These are phyloP conservation scores for Tricholoma matsutake DNA, from an alignment of 768 basidiomycete genomes.

Conservation along the genomic window DNA sequence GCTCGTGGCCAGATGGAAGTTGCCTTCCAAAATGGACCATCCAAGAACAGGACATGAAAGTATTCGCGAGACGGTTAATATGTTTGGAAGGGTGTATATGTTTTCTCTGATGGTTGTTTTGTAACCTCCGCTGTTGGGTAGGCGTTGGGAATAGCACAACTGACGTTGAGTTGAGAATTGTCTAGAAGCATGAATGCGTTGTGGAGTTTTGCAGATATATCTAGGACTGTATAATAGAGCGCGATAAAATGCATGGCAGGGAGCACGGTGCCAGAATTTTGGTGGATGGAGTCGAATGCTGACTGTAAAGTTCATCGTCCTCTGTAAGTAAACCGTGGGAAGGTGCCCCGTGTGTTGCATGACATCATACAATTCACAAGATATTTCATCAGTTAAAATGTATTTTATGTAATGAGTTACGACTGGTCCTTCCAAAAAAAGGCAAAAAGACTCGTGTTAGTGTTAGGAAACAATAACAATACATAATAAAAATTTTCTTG, in stretches of 20 bases:
- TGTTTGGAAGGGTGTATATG: slow-evolving; percentile 92
- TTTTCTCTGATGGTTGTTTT: slow-evolving; percentile 63
- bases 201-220: background rate
- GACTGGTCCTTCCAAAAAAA: too few species aligned
- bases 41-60: slow-evolving; percentile 88
- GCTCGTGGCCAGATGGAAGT: slow-evolving; percentile 78
- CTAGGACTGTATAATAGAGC: background rate
- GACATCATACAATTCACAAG: too few species aligned
- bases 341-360: too few species aligned
- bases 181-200: slow-evolving; percentile 14
- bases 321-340: background rate
- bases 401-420: too few species aligned
- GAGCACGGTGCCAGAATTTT: slow-evolving; percentile 6
- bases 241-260: background rate
- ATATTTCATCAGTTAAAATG: too few species aligned
- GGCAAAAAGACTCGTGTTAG: too few species aligned
- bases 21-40: slow-evolving; percentile 79
- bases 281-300: slow-evolving; percentile 5
- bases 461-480: too few species aligned
- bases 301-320: slow-evolving; percentile 7
- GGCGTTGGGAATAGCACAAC: slow-evolving; percentile 9
- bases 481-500: too few species aligned
- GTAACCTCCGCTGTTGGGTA: slow-evolving; percentile 5
- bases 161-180: slow-evolving; percentile 16
- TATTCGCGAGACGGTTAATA: slow-evolving; percentile 86